These are phyloP conservation scores for Botrytis aclada DNA, from an alignment of 2,329 filamentous ascomycete genomes.

Conservation along the genomic window DNA sequence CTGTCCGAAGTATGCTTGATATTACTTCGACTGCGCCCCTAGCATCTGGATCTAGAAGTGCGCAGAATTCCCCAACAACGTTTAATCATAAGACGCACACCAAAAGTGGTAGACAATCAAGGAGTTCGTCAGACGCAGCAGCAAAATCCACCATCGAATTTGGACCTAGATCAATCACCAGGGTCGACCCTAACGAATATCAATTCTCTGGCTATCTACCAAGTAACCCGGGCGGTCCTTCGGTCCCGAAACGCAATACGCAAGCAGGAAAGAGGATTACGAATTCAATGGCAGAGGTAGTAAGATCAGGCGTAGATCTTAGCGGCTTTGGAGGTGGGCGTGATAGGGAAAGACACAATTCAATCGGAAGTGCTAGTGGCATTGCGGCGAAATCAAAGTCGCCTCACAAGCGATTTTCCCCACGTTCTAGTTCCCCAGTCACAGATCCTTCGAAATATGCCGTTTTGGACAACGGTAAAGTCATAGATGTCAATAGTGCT, in stretches of 20 bases:
- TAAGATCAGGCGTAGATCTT: slow-evolving; percentile 50
- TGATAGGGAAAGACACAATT: slow-evolving; percentile 33
- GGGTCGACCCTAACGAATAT: slow-evolving; percentile 51
- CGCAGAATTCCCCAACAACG: slow-evolving; percentile 48
- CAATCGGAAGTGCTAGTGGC: slow-evolving; percentile 27
- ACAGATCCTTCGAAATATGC: slow-evolving; percentile 39
- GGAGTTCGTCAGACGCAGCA: slow-evolving; percentile 55
- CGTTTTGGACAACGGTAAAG: slow-evolving; percentile 57
- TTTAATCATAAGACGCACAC: slow-evolving; percentile 39
- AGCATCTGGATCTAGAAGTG: slow-evolving; percentile 44
- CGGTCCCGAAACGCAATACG: slow-evolving; percentile 50
- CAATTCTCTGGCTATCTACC: slow-evolving; percentile 60
- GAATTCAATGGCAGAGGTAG: slow-evolving; percentile 51
- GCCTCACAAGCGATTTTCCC: slow-evolving; percentile 33
- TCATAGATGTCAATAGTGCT: slow-evolving; percentile 65
- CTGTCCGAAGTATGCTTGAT: slow-evolving; percentile 66
- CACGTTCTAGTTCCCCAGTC: slow-evolving; percentile 35
- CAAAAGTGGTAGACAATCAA: slow-evolving; percentile 32
- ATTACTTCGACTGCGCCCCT: slow-evolving; percentile 40
- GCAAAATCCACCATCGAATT: slow-evolving; percentile 47
- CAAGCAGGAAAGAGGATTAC: slow-evolving; percentile 44
- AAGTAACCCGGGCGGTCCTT: slow-evolving; percentile 43
- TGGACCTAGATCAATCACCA: slow-evolving; percentile 39
- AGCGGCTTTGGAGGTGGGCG: slow-evolving; percentile 40
- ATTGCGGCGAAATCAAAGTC: slow-evolving; percentile 33